Base-by-base conservation (phyloP, 2,329 filamentous ascomycete species). In the Ophiostoma novo-ulmi region DNA sequence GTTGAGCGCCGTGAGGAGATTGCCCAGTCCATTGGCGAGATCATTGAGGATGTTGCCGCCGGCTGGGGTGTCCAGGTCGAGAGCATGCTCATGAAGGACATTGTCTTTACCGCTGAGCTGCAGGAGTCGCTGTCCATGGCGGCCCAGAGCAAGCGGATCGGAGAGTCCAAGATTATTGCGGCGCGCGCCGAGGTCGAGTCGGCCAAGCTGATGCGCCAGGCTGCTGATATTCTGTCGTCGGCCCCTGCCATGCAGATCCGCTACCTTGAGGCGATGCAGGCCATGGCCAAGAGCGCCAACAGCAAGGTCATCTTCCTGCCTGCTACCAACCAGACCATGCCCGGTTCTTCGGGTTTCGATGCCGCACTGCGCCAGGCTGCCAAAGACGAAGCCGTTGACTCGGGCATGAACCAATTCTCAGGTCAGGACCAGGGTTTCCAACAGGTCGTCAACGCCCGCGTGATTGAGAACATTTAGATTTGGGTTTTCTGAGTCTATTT, bases 51-150 rank as follows among this genome's bases (percentile, higher is more conserved):
- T 75, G 95, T 97, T 1, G 94, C 95, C 6, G 84, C 88, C 13
- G 93, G 92, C 73, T 99, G 95, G 95, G 95, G 95, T 81, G 94
- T 97, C 8, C 89, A 92, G 78, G 95, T 98, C 71, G 95, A 98
- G 85, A 94, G 90, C 78, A 99, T 99, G 94, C 89, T 99, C 75
- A 94, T 99, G 87, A 98, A 99, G 83, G 95, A 99, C 81, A 97
- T 99, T 78, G 91, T 98, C 79, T 99, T 99, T 87, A 93, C 89
- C 81, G 89, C 93, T 78, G 95, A 98, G 75, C 86, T 99, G 64
- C 95, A 99, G 81, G 94, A 98, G 78, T 95, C 92, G 22, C 88
- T 99, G 68, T 97, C 92, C 78, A 98, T 99, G 95, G 95, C 95
- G 55, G 95, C 95, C 3, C 95, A 99, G 86, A 93, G 91, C 84